A percentile compares a stretch with the other conserved stretches of the same genome.
These are phyloP conservation scores for Dalbergia cochinchinensis DNA, from an alignment of 306 rosid species.

Conservation along the genomic window DNA sequence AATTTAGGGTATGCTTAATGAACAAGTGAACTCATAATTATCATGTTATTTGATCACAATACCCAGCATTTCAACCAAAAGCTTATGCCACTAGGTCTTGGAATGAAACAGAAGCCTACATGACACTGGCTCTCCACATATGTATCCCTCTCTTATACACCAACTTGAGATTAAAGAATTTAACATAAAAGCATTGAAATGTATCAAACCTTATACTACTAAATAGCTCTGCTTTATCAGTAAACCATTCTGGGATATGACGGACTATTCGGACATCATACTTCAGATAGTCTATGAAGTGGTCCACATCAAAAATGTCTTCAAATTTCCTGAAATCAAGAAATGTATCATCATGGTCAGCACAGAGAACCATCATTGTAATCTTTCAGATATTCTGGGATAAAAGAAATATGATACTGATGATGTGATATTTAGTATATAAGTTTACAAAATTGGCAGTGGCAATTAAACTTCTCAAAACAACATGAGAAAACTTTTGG, in stretches of 20 bases:
- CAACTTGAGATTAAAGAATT: conserved; percentile 28
- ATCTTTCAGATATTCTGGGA: conserved; percentile 18
- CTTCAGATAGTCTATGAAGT: conserved; percentile 95
- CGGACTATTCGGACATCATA: conserved; percentile 94
- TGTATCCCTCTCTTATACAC: not conserved
- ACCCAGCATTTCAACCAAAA: conserved; percentile 35
- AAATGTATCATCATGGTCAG: conserved; percentile 37
- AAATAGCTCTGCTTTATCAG: conserved; percentile 95
- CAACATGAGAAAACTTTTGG: conserved; percentile 26
- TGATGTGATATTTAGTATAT: conserved; percentile 23
- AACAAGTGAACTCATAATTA: conserved; percentile 27
- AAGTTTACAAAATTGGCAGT: conserved; percentile 23
- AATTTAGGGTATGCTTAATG: conserved; percentile 27
- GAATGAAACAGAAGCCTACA: conserved; percentile 33
- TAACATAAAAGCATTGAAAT: conserved; percentile 33
- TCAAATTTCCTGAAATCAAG: conserved; percentile 86
- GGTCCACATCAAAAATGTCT: conserved; percentile 97
- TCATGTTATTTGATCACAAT: conserved; percentile 6
- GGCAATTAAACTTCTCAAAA: conserved; percentile 37
- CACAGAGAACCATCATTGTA: conserved; percentile 19
- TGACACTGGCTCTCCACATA: conserved; percentile 27
- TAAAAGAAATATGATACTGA: conserved; percentile 18
- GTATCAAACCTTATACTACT: conserved; percentile 80
- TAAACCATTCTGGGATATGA: conserved; percentile 97
- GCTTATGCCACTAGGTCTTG: not conserved